A percentile compares a stretch with the other conserved stretches of the same genome.
phyloP scores from a whole-genome alignment of 306 rosid genomes.

The Hippophae tibetana region DNA sequence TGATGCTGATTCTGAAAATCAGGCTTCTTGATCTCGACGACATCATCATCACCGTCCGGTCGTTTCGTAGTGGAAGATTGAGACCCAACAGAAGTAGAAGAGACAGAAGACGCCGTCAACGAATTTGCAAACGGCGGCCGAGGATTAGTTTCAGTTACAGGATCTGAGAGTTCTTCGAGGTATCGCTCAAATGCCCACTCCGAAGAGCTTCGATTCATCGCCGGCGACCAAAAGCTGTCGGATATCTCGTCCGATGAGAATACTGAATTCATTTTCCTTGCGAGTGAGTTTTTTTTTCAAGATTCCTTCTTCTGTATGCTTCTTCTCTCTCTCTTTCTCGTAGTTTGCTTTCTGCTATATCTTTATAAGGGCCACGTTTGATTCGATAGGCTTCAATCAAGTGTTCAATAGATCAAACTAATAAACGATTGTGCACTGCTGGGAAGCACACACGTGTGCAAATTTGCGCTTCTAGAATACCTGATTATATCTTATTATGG shows the following conservation, averaged over 20 bases:
- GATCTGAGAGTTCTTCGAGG: conserved; percentile 33
- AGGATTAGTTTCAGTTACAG: conserved; percentile 6
- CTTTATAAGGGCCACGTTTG: too few species aligned
- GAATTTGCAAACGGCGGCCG: conserved; percentile 13
- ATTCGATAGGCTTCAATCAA: too few species aligned
- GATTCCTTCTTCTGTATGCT: not conserved
- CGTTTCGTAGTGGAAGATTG: conserved; percentile 38
- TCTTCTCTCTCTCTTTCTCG: not conserved
- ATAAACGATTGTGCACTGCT: too few species aligned
- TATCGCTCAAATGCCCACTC: conserved; percentile 45
- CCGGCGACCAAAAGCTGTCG: conserved; percentile 23
- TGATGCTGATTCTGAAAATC: not conserved
- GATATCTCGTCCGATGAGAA: conserved; percentile 26
- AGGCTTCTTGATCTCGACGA: conserved; percentile 35
- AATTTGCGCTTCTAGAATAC: too few species aligned
- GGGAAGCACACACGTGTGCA: too few species aligned
- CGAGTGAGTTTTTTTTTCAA: too few species aligned
- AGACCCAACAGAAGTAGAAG: conserved; percentile 27
- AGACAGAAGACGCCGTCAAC: conserved; percentile 10
- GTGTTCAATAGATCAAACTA: too few species aligned
- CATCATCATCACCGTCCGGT: conserved; percentile 32
- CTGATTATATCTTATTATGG: too few species aligned
- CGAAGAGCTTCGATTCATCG: conserved; percentile 43
- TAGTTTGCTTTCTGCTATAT: not conserved
- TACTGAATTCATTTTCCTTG: conserved; percentile 19